Conservation (phyloP, 2,329 filamentous ascomycete genomes). For the Metarhizium album region DNA sequence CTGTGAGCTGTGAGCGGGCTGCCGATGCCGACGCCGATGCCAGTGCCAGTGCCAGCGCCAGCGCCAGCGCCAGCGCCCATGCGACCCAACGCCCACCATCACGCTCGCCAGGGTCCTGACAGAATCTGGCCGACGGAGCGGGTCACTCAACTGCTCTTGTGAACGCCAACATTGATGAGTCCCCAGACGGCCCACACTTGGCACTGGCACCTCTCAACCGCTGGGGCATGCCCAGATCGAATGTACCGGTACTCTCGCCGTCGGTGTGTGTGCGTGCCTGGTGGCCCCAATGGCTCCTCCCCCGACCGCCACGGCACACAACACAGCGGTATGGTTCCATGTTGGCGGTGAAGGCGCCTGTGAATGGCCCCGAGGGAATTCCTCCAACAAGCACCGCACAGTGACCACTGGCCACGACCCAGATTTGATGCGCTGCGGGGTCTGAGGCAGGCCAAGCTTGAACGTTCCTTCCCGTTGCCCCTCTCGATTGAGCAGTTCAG, state of each 20-base stretch:
- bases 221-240: slow-evolving; percentile 3
- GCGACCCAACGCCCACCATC: no score
- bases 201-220: slow-evolving; percentile 6
- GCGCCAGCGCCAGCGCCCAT: no score
- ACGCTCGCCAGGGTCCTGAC: background rate
- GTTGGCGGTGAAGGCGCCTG: background rate
- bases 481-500: background rate
- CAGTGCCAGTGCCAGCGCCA: no score
- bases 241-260: slow-evolving; percentile 7
- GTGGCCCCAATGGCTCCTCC: background rate
- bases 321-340: no score
- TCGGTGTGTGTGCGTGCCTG: background rate
- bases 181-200: slow-evolving; percentile 1
- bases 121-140: background rate
- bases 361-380: background rate
- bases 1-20: no score
- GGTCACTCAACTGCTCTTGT: background rate
- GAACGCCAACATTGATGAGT: no score
- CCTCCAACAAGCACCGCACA: background rate
- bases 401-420: no score
- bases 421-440: background rate
- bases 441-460: background rate
- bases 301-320: no score
- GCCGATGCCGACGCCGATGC: no score
- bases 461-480: background rate